These are phyloP conservation scores for Pichia manshurica DNA, from an alignment of 805 yeast species.

Conservation along the genomic window DNA sequence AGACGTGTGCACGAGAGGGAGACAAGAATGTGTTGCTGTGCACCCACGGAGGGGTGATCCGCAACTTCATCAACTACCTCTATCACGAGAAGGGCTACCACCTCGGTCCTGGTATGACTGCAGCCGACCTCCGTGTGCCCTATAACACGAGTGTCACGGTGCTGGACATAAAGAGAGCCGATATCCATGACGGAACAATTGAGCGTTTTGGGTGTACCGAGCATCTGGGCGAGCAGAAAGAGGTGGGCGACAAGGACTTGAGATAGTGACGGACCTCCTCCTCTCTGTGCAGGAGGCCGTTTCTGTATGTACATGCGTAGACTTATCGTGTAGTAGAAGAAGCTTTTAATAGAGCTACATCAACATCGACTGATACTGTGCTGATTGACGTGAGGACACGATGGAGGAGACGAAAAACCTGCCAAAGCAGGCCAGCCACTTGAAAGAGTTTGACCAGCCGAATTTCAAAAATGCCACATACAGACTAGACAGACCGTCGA, in stretches of 20 bases:
- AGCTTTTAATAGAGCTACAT: too few species aligned
- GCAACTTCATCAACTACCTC: constrained; percentile 50
- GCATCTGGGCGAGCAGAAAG: constrained; percentile 59
- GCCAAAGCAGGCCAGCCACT: constrained; percentile 19
- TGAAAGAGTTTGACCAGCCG: constrained; percentile 44
- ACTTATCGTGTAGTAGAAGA: not conserved
- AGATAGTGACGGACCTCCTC: not conserved
- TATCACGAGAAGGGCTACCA: constrained; percentile 13
- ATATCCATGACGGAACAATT: constrained; percentile 25
- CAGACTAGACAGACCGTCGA: constrained; percentile 67
- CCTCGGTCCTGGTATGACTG: not conserved
- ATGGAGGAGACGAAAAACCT: constrained; percentile 3
- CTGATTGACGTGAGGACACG: too few species aligned
- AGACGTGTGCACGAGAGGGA: constrained; percentile 22
- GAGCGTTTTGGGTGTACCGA: constrained; percentile 57
- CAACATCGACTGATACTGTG: too few species aligned
- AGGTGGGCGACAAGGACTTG: constrained; percentile 8
- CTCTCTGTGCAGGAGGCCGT: too few species aligned
- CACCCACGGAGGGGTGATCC: constrained; percentile 79
- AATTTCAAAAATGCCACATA: constrained; percentile 59
- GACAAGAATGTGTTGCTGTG: constrained; percentile 52
- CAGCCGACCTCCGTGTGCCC: constrained; percentile 32
- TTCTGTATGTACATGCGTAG: not conserved
- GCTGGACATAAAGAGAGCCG: constrained; percentile 45
- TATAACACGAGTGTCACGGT: constrained; percentile 71